Base-by-base conservation (phyloP, 2,329 filamentous ascomycete species). In the Cordyceps cateniannulata region DNA sequence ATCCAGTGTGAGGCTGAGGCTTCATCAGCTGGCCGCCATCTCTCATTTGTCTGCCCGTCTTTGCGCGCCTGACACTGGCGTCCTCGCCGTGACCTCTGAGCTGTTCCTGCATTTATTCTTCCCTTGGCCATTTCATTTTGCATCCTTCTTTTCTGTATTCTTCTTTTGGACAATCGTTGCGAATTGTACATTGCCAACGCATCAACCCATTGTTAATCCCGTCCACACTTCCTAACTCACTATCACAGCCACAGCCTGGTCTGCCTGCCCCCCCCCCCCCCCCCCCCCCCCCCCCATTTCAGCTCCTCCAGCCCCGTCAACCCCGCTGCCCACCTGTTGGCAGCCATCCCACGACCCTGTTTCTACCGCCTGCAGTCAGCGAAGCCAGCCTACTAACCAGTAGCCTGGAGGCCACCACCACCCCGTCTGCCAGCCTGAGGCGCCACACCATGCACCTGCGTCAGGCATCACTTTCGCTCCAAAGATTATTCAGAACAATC, bases 11-110 rank as follows among this genome's bases (percentile, higher is more conserved):
- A 77, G 73, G 73, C 74, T 76, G 72, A 75, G 73, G 71, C 69
- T 56, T 69, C 69, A 75, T 76, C 73, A 76, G 74, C 74, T 76
- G 75, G 73, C 68, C 68, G 62, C 60, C 63, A 64, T n/a, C n/a
- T n/a, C 65, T 69, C 42, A 42, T 16, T n/a, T 18, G 18, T n/a
- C 38, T 16, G 70, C 68, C 63, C 64, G 65, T 62, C 64, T 62
- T 63, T 65, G 64, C 64, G 58, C 65, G 67, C 60, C 54, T 62
- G 60, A 62, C 60, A 48, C 54, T 62, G 54, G 54, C 49, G 48
- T 40, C 47, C 24, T 45, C 40, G 20, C 38, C 52, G 59, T 61
- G 59, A 61, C 59, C 59, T 27, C 27, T 49, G 52, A 51, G 25
- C 25, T 52, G 64, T 66, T 66, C 65, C 67, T 69, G 68, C 68